Conservation (phyloP, 164 flowering plant genomes). For the Cinnamomum micranthum region DNA sequence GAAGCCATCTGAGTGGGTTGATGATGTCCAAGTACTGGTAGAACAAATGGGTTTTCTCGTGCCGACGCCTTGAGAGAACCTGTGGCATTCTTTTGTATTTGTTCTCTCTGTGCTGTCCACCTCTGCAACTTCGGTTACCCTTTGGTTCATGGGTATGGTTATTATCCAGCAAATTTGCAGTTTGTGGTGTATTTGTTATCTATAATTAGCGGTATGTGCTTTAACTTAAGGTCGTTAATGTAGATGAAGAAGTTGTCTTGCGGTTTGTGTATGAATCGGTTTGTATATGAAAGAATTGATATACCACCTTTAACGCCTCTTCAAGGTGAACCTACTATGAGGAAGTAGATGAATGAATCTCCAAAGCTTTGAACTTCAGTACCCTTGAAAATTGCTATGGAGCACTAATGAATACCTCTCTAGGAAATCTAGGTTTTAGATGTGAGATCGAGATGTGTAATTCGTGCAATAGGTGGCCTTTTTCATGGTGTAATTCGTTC, state of each 20-base stretch:
- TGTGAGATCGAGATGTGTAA: too few relatives aligned
- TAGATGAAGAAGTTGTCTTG: neutral
- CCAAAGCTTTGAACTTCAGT: too few relatives aligned
- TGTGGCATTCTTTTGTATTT: neutral
- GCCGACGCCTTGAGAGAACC: neutral
- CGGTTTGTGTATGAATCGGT: neutral
- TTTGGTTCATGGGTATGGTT: neutral
- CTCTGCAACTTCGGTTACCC: neutral
- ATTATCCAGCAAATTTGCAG: neutral
- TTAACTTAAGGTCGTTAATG: neutral
- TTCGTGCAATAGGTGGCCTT: too few relatives aligned
- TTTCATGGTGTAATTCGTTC: too few relatives aligned
- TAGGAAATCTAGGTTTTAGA: too few relatives aligned
- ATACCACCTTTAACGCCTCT: too few relatives aligned
- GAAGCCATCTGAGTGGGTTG: conserved; percentile 34
- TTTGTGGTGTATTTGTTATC: neutral
- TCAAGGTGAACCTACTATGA: too few relatives aligned
- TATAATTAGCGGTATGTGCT: neutral
- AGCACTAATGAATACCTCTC: too few relatives aligned
- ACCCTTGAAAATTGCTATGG: too few relatives aligned
- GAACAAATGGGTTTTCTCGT: conserved; percentile 21
- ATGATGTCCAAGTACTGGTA: conserved; percentile 23
- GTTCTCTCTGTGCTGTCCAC: neutral
- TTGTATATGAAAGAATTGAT: too few relatives aligned
- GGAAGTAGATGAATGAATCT: too few relatives aligned